phyloP scores from a whole-genome alignment of 331 rosid genomes.

The Pyrus hybrid region DNA sequence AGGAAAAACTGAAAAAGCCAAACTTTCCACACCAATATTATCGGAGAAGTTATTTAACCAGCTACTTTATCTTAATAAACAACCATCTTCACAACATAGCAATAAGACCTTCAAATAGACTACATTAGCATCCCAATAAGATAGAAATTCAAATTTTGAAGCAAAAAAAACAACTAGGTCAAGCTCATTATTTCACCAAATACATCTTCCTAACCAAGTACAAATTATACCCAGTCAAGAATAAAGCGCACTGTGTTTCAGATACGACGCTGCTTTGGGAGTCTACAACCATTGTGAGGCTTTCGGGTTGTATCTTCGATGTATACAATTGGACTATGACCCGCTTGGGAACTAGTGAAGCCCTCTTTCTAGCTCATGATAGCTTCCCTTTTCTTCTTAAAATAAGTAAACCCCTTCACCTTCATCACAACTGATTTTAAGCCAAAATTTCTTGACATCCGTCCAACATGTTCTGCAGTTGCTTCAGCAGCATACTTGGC shows the following conservation, averaged over 20 bases:
- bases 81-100: background rate
- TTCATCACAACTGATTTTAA: constrained; percentile 69
- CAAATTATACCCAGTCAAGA: background rate
- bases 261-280: constrained; percentile 54
- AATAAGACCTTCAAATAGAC: background rate
- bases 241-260: constrained; percentile 3
- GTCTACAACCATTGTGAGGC: constrained; percentile 80
- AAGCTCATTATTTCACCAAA: background rate
- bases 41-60: background rate
- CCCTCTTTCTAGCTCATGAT: constrained; percentile 76
- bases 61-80: background rate
- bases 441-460: constrained; percentile 53
- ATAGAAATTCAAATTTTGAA: background rate
- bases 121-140: background rate
- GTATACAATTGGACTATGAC: constrained; percentile 43
- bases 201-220: background rate
- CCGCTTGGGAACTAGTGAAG: constrained; percentile 44
- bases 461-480: constrained; percentile 70
- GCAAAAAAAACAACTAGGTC: background rate
- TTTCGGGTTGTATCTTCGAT: constrained; percentile 65
- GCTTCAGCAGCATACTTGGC: constrained; percentile 76
- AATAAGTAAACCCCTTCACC: constrained; percentile 64
- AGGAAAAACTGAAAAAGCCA: background rate
- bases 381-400: constrained; percentile 69
- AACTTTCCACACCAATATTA: background rate